A percentile compares a stretch with the other conserved stretches of the same genome.
Conservation (phyloP, 129 eudicot genomes). For the Dittrichia graveolens region DNA sequence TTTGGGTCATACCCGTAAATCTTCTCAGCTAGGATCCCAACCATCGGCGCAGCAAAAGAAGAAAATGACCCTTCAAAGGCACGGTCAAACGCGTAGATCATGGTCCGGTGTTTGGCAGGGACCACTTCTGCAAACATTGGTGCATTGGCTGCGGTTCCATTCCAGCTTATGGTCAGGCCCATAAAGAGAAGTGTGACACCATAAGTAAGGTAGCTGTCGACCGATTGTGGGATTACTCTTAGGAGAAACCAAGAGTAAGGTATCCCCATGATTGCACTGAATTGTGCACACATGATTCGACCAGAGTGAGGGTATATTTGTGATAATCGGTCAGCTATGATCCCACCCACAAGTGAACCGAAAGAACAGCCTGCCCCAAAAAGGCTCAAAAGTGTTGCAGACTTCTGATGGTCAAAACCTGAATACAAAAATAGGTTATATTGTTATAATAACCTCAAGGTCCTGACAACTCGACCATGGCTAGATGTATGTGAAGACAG, state of each 20-base stretch:
- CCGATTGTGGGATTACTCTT: slow-evolving; percentile 70
- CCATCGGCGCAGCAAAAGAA: slow-evolving; percentile 92
- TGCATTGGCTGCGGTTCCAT: slow-evolving; percentile 73
- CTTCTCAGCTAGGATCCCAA: slow-evolving; percentile 86
- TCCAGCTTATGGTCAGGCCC: slow-evolving; percentile 97
- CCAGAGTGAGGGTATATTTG: slow-evolving; percentile 75
- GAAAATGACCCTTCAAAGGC: slow-evolving; percentile 93
- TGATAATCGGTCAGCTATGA: slow-evolving; percentile 73
- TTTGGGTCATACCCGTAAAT: slow-evolving; percentile 83
- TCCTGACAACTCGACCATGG: not conserved
- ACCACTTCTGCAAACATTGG: slow-evolving; percentile 99
- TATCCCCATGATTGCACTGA: slow-evolving; percentile 91
- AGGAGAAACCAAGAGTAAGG: slow-evolving; percentile 87
- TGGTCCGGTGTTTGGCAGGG: slow-evolving; percentile 85
- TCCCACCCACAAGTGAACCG: slow-evolving; percentile 82
- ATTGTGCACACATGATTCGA: slow-evolving; percentile 89
- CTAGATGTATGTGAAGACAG: not conserved
- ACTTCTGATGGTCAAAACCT: slow-evolving; percentile 87
- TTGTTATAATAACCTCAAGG: not conserved
- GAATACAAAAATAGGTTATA: not conserved
- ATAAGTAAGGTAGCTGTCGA: slow-evolving; percentile 51
- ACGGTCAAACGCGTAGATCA: slow-evolving; percentile 95
- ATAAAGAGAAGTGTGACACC: slow-evolving; percentile 72
- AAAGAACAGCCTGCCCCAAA: slow-evolving; percentile 83
- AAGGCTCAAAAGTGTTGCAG: slow-evolving; percentile 77